Base-by-base conservation (phyloP, 768 basidiomycete genomes). In the Tulasnella sp. region DNA sequence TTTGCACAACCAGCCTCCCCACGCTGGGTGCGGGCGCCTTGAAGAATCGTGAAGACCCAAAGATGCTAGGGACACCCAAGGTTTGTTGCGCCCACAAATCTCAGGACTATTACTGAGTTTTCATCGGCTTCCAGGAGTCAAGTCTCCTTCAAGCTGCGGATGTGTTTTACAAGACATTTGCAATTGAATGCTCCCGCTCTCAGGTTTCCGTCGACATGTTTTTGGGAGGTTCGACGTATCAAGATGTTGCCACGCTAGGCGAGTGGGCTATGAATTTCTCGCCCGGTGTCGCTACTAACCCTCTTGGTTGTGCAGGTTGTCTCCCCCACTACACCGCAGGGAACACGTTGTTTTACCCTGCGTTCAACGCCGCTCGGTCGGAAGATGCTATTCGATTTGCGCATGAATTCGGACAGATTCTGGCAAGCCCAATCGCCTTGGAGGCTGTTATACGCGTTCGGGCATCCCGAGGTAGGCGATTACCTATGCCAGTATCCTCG, bases 201-300 rank as follows among this genome's bases (percentile, higher is more conserved):
- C 96, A 98, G 69, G 89, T 99, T 42, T 90, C 92, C 0, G 94
- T 98, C 58, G 94, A 98, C 68, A 97, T 99, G 94, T 98, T 98
- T 83, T 75, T 99, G 58, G 98, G 97, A 74, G 88, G 88, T 62
- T 77, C 90, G 6, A 75, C 77, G 17, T 99, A 98, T 67, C 92
- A 93, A 63, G 96, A 98, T 70, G 90, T 98, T 41, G 91, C 96
- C 1, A 91, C 83, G 59, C 76, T 99, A 15, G 84, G 91, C 89
- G 66, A 45, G 77, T 61, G 49, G 27, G 21, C 3, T 15, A 57
- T 8, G 3, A 53, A 6, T 57, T 5, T 56, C 35, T 43, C 19
- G 27, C 53, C 31, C 25, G 19, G 36, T 48, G n/a, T 21, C 21
- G 27, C 51, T 25, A 27, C 29, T 8, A 37, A 23, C 6, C 35